Conservation (phyloP, 352 stramenopile species). For the Phytophthora sojae region DNA sequence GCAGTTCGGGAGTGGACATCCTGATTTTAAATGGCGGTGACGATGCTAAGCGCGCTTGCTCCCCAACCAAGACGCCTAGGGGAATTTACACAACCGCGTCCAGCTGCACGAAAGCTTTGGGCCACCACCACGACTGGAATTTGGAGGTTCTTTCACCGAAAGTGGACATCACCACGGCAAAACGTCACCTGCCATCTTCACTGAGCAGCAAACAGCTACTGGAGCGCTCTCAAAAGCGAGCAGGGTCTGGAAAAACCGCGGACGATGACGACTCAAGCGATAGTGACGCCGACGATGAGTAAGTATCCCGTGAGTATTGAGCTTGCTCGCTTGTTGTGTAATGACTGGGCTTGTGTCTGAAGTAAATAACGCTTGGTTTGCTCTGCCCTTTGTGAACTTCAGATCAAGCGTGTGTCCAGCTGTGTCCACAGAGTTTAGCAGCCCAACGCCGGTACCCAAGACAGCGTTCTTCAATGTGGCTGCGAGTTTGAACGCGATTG, state of each 20-base stretch:
- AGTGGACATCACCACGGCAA: conserved; percentile 55
- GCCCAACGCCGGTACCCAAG: conserved; percentile 27
- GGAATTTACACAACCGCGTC: conserved; percentile 55
- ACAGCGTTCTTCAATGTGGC: conserved; percentile 75
- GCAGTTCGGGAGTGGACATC: conserved; percentile 52
- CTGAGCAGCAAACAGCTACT: conserved; percentile 47
- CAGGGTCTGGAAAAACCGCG: conserved; percentile 17
- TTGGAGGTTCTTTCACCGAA: conserved; percentile 63
- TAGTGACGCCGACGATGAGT: conserved; percentile 70
- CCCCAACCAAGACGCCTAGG: conserved; percentile 54
- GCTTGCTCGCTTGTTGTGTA: conserved; percentile 12
- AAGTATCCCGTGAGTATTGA: conserved; percentile 44
- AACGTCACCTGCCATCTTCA: conserved; percentile 42
- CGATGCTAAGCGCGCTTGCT: conserved; percentile 53
- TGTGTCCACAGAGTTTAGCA: conserved; percentile 12
- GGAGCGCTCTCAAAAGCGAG: conserved; percentile 33
- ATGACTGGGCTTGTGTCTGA: background rate
- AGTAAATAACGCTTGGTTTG: conserved; percentile 9
- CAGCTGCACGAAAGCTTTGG: conserved; percentile 19
- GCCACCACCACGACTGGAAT: conserved; percentile 59
- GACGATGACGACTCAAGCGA: conserved; percentile 33
- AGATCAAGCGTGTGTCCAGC: conserved; percentile 22
- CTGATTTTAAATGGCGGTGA: conserved; percentile 64
- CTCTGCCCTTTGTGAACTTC: background rate
- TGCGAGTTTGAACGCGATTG: conserved; percentile 75